Conservation (phyloP, 129 eudicot genomes). For the Kitagawia praeruptora region DNA sequence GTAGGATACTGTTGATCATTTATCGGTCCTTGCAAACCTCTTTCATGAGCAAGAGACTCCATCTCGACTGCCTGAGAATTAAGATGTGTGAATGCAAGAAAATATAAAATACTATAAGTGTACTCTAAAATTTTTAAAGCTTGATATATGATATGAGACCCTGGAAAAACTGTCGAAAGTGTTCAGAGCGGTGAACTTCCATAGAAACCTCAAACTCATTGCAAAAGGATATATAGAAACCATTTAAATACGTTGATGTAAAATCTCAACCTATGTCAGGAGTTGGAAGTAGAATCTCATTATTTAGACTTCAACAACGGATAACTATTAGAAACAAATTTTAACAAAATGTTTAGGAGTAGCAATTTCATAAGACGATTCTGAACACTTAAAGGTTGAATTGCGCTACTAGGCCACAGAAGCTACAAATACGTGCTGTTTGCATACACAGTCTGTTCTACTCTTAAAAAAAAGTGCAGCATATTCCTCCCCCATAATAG, state of each 20-base stretch:
- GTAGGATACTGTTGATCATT: conserved; percentile 18
- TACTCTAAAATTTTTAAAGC: background rate
- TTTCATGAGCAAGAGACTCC: conserved; percentile 22
- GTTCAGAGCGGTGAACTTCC: background rate
- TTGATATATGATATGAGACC: background rate
- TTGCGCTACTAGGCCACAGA: background rate
- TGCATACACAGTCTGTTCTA: background rate
- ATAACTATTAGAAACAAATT: background rate
- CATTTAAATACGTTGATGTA: background rate
- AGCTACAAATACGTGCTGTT: background rate
- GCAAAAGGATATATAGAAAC: background rate
- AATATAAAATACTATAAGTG: background rate
- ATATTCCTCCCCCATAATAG: background rate
- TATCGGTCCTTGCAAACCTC: conserved; percentile 9
- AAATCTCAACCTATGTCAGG: background rate
- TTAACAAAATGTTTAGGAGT: background rate
- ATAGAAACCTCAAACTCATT: background rate
- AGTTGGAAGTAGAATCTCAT: background rate
- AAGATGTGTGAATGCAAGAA: conserved; percentile 15
- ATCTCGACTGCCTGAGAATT: conserved; percentile 32
- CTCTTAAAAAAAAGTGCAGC: background rate
- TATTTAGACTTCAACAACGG: too few species aligned
- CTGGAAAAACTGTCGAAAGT: background rate
- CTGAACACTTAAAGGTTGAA: background rate
- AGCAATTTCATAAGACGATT: background rate